Evolutionary conservation across 148 eudicot genomes (phyloP).

Genomic region (Arbutus unedo): DNA sequence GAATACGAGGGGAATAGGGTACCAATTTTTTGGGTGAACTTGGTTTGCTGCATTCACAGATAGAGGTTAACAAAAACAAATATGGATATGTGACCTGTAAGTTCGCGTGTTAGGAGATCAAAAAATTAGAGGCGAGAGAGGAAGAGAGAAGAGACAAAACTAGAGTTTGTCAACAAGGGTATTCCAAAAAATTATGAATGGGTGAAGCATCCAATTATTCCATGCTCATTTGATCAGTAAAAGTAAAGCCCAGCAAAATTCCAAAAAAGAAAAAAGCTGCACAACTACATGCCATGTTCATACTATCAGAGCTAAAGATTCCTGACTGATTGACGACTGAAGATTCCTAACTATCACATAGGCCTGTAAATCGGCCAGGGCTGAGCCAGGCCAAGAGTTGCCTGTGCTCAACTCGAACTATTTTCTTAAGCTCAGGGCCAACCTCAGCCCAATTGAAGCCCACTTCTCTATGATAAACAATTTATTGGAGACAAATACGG

Average conservation of each 20-base stretch:
- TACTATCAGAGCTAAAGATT: background rate
- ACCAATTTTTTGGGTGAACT: conserved; percentile 99
- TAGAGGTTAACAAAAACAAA: background rate
- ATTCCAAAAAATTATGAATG: background rate
- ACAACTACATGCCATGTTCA: background rate
- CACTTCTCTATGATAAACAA: background rate
- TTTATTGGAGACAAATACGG: background rate
- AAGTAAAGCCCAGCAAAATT: background rate
- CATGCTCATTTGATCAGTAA: background rate
- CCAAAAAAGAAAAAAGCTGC: background rate
- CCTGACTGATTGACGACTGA: background rate
- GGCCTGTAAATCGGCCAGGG: background rate
- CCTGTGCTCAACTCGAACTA: background rate
- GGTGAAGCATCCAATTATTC: background rate
- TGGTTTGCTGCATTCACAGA: conserved; percentile 65
- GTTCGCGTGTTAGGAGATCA: background rate
- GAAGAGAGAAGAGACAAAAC: background rate
- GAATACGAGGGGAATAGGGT: conserved; percentile 92
- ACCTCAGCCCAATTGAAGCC: background rate
- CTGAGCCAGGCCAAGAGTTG: background rate
- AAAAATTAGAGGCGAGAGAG: background rate
- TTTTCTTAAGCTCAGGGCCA: background rate
- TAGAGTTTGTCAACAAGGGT: background rate
- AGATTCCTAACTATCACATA: background rate
- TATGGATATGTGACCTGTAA: background rate